Conservation (phyloP, 75 land plant genomes). For the Gnetum montanum region DNA sequence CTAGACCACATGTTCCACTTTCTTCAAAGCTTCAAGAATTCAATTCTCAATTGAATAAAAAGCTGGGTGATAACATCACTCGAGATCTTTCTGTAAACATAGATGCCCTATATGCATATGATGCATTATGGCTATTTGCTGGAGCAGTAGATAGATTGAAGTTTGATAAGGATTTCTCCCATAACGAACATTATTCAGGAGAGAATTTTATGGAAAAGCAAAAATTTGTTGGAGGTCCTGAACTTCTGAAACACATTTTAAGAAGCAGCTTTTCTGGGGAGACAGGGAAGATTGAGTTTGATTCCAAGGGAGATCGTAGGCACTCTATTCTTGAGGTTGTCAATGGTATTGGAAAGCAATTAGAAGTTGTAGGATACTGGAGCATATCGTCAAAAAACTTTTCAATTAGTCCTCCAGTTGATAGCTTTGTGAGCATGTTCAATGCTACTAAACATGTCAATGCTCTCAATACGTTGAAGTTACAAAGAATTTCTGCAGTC, state of each 20-base stretch:
- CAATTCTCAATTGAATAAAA: too few species aligned
- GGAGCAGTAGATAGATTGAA: too few species aligned
- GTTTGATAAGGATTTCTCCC: too few species aligned
- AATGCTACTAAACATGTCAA: too few species aligned
- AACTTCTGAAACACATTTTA: conserved; percentile 2
- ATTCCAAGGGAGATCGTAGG: conserved; percentile 18
- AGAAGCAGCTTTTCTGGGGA: background rate
- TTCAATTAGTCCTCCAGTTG: conserved; percentile 8
- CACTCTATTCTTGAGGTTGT: conserved; percentile 25
- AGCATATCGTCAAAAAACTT: conserved; percentile 17
- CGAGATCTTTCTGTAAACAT: too few species aligned
- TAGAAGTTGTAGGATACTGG: conserved; percentile 31
- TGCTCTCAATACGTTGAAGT: conserved; percentile 13
- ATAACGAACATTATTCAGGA: too few species aligned
- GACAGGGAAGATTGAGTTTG: conserved; percentile 15
- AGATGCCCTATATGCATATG: too few species aligned
- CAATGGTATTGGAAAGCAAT: conserved; percentile 25
- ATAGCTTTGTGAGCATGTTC: too few species aligned
- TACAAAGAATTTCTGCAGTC: background rate
- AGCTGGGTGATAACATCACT: too few species aligned
- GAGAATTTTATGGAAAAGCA: conserved; percentile 1
- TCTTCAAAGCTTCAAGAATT: too few species aligned
- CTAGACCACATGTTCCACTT: too few species aligned
- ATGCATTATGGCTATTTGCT: too few species aligned
- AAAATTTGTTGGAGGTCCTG: conserved; percentile 15